Base-by-base conservation (phyloP, 2,329 filamentous ascomycete genomes). In the Alternaria solani region DNA sequence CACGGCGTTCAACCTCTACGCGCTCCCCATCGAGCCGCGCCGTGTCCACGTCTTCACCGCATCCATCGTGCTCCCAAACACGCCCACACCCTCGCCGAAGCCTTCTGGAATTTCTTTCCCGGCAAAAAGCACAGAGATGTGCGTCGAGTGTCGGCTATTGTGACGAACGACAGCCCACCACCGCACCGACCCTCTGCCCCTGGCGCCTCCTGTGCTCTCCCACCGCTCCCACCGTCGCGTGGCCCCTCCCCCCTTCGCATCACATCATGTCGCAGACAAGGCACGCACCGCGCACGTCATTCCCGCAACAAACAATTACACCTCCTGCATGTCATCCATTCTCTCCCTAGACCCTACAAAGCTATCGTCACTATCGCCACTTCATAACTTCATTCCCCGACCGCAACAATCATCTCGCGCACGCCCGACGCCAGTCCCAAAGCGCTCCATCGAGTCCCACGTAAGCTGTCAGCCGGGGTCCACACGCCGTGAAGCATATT, bases 231-330 rank as follows among this genome's bases (percentile, higher is more conserved):
- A 53, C 59, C 59, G 51, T 57, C 55, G 42, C 49, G 36, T 55
- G 59, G 55, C 59, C 52, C 51, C 55, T 43, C 14, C 42, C 14
- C 42, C 41, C 57, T 55, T 48, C 59, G 59, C 59, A 42, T 62
- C 59, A 64, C 32, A 64, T 52, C 59, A 57, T 57, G 62, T 64
- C 59, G 62, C 62, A 59, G 38, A 41, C 57, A 44, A 39, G 46
- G 57, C 57, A 47, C 36, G 36, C 56, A n/a, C 56, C 34, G 39
- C 36, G 55, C 58, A 62, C 59, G 59, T 62, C 62, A 57, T 57
- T 51, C 55, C 51, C 60, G 51, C 52, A 55, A 9, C 34, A 59
- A 52, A 30, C 46, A 55, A 48, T 44, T 25, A 54, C 26, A 16
- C 43, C 30, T 49, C 43, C 34, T 38, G 34, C 23, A 41, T 51